Evolutionary conservation across 192 early-diverging fungal species (phyloP), one percentile per base, ranked within the genome.

Genomic region (Endogone sp.): DNA sequence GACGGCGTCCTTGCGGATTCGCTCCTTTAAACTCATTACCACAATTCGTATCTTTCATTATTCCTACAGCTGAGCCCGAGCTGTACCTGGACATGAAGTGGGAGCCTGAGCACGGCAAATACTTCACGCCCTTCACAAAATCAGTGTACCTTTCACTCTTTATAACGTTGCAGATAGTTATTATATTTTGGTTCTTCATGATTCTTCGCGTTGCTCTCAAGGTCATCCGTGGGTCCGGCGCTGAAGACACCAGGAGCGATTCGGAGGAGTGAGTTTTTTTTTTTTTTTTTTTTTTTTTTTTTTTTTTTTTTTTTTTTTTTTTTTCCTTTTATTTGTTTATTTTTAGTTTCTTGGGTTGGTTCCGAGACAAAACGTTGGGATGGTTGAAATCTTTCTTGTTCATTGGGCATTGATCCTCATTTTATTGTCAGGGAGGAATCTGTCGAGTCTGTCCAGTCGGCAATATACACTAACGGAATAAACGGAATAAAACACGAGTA

Each of bases 101-200:
- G 81, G 81, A 76, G 3, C 82, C 83, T 4, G 79, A 82, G n/a
- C 79, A 83, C 13, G 81, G 82, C 63, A 82, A 84, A 57, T 89
- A 81, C 56, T 77, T 84, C 37, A 77, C 70, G 68, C 71, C 64
- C 57, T 76, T 61, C 64, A 78, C 73, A 28, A 86, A 72, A 79
- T 82, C 68, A 54, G 72, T 74, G 13, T 87, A 89, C 74, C 76
- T 92, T 64, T 77, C 74, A 2, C 67, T 92, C 4, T 81, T 95
- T 23, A 75, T 79, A 20, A 64, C 84, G 4, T 75, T 95, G 59
- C 85, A 95, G 76, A 63, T 81, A 6, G 73, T 95, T 28, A 80
- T 95, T 37, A 71, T 91, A 55, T 92, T 88, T 75, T 95, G 93
- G 93, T 88, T 93, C 63, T 64, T 77, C 27, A 79, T 93, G 83